These are phyloP conservation scores for Wickerhamomyces alni DNA, from an alignment of 805 yeast species.

Conservation along the genomic window DNA sequence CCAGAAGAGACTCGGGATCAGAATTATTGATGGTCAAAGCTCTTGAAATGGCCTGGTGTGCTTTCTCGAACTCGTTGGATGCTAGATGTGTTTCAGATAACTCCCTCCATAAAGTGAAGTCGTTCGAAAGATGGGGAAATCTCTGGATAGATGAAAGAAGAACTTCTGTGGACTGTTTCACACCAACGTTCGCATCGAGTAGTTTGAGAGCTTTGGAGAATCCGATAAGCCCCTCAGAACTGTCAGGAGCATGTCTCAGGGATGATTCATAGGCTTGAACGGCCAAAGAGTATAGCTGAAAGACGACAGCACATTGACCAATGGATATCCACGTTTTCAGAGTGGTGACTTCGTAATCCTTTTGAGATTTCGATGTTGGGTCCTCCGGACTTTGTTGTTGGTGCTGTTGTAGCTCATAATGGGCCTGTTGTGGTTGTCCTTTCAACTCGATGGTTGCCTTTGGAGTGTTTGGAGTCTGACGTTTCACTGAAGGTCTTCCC, in stretches of 20 bases:
- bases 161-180: conserved; percentile 17
- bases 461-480: conserved; percentile 8
- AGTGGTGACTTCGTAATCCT: conserved; percentile 10
- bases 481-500: conserved; percentile 12
- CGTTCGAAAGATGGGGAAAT: conserved; percentile 33
- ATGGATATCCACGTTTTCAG: conserved; percentile 19
- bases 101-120: conserved; percentile 39
- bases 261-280: conserved; percentile 19
- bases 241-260: conserved; percentile 19
- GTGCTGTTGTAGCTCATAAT: background rate
- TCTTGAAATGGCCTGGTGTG: conserved; percentile 41
- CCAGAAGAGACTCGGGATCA: conserved; percentile 42
- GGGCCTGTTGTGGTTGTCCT: background rate
- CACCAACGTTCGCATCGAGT: conserved; percentile 8
- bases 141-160: conserved; percentile 16
- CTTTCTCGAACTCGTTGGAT: conserved; percentile 43
- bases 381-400: background rate
- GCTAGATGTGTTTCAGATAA: conserved; percentile 45
- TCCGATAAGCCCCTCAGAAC: conserved; percentile 13
- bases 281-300: conserved; percentile 14
- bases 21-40: conserved; percentile 32
- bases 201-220: conserved; percentile 12
- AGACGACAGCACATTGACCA: conserved; percentile 18
- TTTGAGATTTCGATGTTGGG: conserved; percentile 1
- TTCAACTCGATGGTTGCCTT: background rate